Conservation (phyloP, 495 filamentous ascomycete genomes). For the Trichoderma asperelloides region DNA sequence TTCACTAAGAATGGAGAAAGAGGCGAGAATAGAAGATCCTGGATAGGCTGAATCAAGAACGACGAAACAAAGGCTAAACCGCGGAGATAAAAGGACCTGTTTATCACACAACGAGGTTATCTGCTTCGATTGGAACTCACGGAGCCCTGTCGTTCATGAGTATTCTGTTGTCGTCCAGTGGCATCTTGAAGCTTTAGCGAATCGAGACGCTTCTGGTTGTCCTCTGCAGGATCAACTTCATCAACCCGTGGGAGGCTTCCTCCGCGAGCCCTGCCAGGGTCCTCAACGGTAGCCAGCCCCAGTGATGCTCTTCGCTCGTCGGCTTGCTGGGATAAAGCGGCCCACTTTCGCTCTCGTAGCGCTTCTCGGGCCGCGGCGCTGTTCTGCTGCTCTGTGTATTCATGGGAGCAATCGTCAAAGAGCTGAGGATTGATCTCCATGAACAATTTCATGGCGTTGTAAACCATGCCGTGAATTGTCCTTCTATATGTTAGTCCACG, state of each 20-base stretch:
- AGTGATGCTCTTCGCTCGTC: conserved; percentile 42
- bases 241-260: conserved; percentile 41
- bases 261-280: conserved; percentile 29
- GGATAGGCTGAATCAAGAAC: neutral
- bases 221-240: conserved; percentile 63
- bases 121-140: conserved; percentile 41
- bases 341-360: conserved; percentile 75
- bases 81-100: neutral
- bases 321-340: conserved; percentile 71
- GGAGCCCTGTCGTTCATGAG: conserved; percentile 42
- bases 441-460: conserved; percentile 99
- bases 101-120: conserved; percentile 18
- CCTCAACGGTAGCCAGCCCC: conserved; percentile 24
- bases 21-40: neutral
- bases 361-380: conserved; percentile 70
- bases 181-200: conserved; percentile 74
- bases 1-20: neutral
- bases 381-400: conserved; percentile 95
- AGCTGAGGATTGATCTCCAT: conserved; percentile 99
- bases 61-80: neutral
- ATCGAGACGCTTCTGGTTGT: conserved; percentile 76
- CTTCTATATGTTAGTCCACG: conserved; percentile 36
- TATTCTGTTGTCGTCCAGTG: conserved; percentile 32
- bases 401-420: conserved; percentile 96
- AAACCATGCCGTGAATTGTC: conserved; percentile 99